Evolutionary conservation across 2,329 filamentous ascomycete species (phyloP), one percentile per base, ranked within the genome.

Genomic region (Cucurbitaria berberidis): DNA sequence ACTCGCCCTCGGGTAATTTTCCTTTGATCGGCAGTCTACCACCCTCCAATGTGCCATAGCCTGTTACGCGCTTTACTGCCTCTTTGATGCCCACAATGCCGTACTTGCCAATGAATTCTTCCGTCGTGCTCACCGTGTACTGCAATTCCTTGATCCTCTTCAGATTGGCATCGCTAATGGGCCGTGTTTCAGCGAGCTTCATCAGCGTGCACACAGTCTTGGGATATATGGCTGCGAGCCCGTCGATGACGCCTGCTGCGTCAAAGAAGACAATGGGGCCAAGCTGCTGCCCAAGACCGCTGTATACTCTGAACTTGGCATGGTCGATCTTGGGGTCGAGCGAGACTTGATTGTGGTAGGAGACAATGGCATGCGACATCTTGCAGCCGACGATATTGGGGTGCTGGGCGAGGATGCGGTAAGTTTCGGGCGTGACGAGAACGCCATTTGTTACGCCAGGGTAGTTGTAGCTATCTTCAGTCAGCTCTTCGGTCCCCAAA

Each of bases 351-450:
- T 82, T 79, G 67, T 87, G 85, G 62, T 83, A 79, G n/a, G 85
- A 86, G 41, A 88, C 80, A 67, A 88, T 84, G 45, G 85, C 86
- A 69, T 89, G 86, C 0, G 85, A 88, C 62, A 89, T 82, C 75
- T 89, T 89, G 75, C 84, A 87, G 45, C 86, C 86, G 3, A 88
- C 86, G 52, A 89, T 88, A 66, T 89, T 89, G 26, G 83, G 80
- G 68, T 89, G 86, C 48, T 80, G 75, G 6, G 86, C 79, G 22
- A 89, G 82, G 62, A 76, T 74, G 63, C 77, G 83, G 65, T 84
- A 86, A 0, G 85, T 86, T 8, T 82, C 77, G 1, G 85, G 83
- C 0, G 80, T 75, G 53, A 89, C 79, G 62, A 81, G 80, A 63
- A 89, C 77, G 63, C 85, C 84, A 77, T 89, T 89, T 9, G 85